Base-by-base conservation (phyloP, 2,329 filamentous ascomycete species). In the Chaetomium strumarium region DNA sequence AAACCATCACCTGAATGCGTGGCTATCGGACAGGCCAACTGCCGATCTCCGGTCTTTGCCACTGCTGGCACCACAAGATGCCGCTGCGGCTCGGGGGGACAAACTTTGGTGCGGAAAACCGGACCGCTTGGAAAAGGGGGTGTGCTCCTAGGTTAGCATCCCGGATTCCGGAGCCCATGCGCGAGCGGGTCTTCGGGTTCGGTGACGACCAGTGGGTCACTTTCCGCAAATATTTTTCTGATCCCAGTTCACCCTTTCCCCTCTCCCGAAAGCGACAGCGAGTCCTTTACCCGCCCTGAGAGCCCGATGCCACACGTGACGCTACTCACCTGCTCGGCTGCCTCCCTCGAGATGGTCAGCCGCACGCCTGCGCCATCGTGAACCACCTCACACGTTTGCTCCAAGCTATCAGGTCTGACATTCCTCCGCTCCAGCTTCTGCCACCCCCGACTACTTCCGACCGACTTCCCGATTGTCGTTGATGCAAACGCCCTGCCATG, bases 381-480 rank as follows among this genome's bases (percentile, higher is more conserved):
- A 45, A 33, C 31, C 30, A 11, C 30, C 31, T 17, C 30, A 7
- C 20, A 20, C 31, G n/a, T 49, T 43, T 34, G 29, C 47, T 43
- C 19, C 39, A 44, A 37, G 47, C 47, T 49, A 5, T 44, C 20
- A 30, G 29, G 43, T 42, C 43, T 46, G 49, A 46, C 38, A 29
- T 52, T 47, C 50, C 17, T 49, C 47, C 20, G 49, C 44, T 38
- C 49, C 31, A 40, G 41, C 43, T 14, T 52, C 43, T 41, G 30
- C 37, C 14, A 52, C 39, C 29, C 30, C 49, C 43, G 44, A 52
- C 43, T 37, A 17, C 49, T 38, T 43, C 37, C 37, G 20, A 47
- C 44, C 43, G 42, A 51, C 44, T 52, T 47, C 50, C 44, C 49
- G 50, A 52, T 52, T 47, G 38, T 47, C 44, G 44, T 52, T 37